These are phyloP conservation scores for Mycocentrospora acerina DNA, from an alignment of 2,329 filamentous ascomycete species.

Conservation along the genomic window DNA sequence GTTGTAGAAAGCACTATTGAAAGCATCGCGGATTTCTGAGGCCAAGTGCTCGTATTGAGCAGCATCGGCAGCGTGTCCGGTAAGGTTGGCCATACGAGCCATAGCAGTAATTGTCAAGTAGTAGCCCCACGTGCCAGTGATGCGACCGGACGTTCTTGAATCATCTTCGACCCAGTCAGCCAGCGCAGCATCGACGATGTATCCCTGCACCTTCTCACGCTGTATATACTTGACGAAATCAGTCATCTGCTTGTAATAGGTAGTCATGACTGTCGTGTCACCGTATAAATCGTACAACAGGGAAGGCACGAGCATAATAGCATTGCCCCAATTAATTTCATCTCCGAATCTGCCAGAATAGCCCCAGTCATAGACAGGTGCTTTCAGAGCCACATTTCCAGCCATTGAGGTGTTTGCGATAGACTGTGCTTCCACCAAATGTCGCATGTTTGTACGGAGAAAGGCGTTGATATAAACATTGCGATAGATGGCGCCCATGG, in stretches of 20 bases:
- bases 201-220: neutral
- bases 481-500: too few species aligned
- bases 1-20: too few species aligned
- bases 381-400: too few species aligned
- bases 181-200: slow-evolving; percentile 1
- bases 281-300: slow-evolving; percentile 2
- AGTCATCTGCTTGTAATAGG: slow-evolving; percentile 3
- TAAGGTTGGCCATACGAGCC: slow-evolving; percentile 3
- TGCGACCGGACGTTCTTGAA: slow-evolving; percentile 1
- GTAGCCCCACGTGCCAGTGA: slow-evolving; percentile 3
- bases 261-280: slow-evolving; percentile 1
- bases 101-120: slow-evolving; percentile 2
- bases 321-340: slow-evolving; percentile 3
- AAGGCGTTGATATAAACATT: too few species aligned
- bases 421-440: too few species aligned
- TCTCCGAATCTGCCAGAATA: slow-evolving; percentile 1
- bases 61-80: neutral
- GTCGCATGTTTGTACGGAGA: too few species aligned
- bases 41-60: too few species aligned
- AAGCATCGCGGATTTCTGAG: too few species aligned
- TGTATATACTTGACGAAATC: slow-evolving; percentile 3
- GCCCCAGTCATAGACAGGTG: slow-evolving; percentile 2
- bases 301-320: slow-evolving; percentile 1
- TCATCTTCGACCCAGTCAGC: slow-evolving; percentile 3
- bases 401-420: too few species aligned